Conservation (phyloP, 1,284 basidiomycete species). For the Apiotrichum sp. region DNA sequence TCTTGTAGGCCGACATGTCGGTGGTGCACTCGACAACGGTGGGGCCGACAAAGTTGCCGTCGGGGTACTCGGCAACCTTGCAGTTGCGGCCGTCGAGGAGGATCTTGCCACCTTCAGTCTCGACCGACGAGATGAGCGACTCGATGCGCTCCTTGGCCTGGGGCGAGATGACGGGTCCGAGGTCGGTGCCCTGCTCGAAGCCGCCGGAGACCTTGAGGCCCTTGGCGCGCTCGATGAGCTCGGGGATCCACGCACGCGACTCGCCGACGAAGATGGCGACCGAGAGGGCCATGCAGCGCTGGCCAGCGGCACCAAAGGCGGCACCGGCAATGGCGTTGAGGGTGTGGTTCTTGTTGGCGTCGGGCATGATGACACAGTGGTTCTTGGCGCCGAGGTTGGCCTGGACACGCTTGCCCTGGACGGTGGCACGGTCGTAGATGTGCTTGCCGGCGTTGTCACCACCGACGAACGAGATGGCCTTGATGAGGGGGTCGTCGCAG, state of each 20-base stretch:
- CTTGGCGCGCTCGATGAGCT: conserved; percentile 75
- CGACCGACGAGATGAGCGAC: conserved; percentile 70
- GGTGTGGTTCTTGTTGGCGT: conserved; percentile 92
- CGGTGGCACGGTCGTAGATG: conserved; percentile 67
- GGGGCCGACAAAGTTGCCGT: conserved; percentile 94
- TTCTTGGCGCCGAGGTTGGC: conserved; percentile 97
- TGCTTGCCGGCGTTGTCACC: conserved; percentile 89
- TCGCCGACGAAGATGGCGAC: conserved; percentile 78
- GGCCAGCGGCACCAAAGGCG: conserved; percentile 94
- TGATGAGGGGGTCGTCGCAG: conserved; percentile 85
- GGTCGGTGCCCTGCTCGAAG: conserved; percentile 77
- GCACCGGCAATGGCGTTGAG: conserved; percentile 91
- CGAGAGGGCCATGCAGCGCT: conserved; percentile 92
- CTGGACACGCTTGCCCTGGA: conserved; percentile 76
- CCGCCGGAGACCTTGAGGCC: conserved; percentile 80
- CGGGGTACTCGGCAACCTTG: conserved; percentile 66
- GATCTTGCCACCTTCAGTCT: conserved; percentile 79
- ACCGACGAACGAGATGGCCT: conserved; percentile 96
- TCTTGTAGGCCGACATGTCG: conserved; percentile 83
- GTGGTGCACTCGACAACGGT: conserved; percentile 79
- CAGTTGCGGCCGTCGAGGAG: conserved; percentile 76
- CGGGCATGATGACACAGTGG: conserved; percentile 89
- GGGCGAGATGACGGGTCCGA: conserved; percentile 91
- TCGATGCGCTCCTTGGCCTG: conserved; percentile 74
- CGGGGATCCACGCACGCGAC: conserved; percentile 75